Evolutionary conservation across 139 green algal genomes (phyloP).

Genomic region (Ulvella scutata): DNA sequence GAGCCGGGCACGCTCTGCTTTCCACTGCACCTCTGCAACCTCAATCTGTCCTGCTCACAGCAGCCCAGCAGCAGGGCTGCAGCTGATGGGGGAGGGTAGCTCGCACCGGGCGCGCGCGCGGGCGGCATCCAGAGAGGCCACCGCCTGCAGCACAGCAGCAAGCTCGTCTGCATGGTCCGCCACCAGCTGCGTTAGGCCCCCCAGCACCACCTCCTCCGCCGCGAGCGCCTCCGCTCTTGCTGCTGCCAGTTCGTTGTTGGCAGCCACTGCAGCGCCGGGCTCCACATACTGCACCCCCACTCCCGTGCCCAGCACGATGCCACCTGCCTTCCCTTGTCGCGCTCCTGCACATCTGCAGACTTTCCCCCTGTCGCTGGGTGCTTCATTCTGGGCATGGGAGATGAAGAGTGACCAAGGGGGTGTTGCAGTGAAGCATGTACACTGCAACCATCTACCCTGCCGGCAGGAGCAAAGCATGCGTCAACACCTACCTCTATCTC

Average conservation of each 20-base stretch:
- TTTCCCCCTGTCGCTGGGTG: neutral
- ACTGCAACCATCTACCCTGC: no score
- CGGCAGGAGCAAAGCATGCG: no score
- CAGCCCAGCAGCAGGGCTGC: no score
- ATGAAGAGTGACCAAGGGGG: neutral
- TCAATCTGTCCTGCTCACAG: no score
- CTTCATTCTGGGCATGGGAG: no score
- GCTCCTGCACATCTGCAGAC: neutral
- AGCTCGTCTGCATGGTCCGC: constrained; percentile 25
- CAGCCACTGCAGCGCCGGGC: constrained; percentile 38
- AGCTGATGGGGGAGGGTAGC: no score
- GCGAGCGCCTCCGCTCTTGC: constrained; percentile 35
- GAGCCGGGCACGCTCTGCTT: no score
- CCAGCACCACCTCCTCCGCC: constrained; percentile 67
- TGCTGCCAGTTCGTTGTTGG: constrained; percentile 66
- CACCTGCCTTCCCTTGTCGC: constrained; percentile 7
- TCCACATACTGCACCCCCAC: constrained; percentile 41
- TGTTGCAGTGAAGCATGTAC: neutral
- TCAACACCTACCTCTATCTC: no score
- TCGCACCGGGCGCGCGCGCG: constrained; percentile 27
- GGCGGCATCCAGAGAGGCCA: constrained; percentile 53
- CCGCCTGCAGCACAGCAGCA: constrained; percentile 12
- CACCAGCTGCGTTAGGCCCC: constrained; percentile 36
- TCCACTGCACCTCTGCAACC: no score
- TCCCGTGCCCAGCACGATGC: constrained; percentile 42